Evolutionary conservation across 2,329 filamentous ascomycete genomes (phyloP), one percentile per base, ranked within the genome.

Genomic region (Akanthomyces uredinophilus): DNA sequence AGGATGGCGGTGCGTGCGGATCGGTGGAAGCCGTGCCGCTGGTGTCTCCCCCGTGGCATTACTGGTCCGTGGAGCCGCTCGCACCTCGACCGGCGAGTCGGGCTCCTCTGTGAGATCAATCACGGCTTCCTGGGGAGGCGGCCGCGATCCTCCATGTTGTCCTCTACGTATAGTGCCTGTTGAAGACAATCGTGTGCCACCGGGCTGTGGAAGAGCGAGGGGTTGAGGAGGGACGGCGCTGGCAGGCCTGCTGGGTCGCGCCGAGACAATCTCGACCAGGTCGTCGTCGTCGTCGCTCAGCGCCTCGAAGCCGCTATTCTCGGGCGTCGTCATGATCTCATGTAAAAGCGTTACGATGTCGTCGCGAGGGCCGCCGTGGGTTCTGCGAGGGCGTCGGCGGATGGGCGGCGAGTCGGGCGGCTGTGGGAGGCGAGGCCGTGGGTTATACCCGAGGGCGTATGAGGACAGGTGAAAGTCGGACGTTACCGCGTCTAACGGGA

Each of bases 61-160:
- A n/a, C 46, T 22, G 59, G 60, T 27, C 62, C n/a, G 64, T 27
- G 70, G 76, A 60, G 74, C 66, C 60, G 74, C 66, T 24, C 76
- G 72, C 66, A 74, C 72, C 52, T 76, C 67, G 8, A 68, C 64
- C 6, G 79, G 78, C 20, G 79, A 81, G 67, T 83, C 80, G 0
- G 80, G 79, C 65, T 82, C 81, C 11, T 73, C 75, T 0, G 81
- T 83, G 53, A 84, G 70, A 62, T 83, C 81, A 49, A 83, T 83
- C 16, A 83, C 70, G 20, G 73, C 66, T 6, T 72, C 57, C 24
- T 18, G 50, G 6, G 58, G 65, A 44, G 61, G 65, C 46, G 65
- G 66, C 13, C 35, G 54, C 20, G 43, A 64, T 52, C 62, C 64
- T 53, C 66, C 66, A n/a, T 41, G 39, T 20, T 16, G 39, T n/a